Evolutionary conservation across 2,329 filamentous ascomycete genomes (phyloP), one percentile per base, ranked within the genome.

Genomic region (Thelonectria discophora): DNA sequence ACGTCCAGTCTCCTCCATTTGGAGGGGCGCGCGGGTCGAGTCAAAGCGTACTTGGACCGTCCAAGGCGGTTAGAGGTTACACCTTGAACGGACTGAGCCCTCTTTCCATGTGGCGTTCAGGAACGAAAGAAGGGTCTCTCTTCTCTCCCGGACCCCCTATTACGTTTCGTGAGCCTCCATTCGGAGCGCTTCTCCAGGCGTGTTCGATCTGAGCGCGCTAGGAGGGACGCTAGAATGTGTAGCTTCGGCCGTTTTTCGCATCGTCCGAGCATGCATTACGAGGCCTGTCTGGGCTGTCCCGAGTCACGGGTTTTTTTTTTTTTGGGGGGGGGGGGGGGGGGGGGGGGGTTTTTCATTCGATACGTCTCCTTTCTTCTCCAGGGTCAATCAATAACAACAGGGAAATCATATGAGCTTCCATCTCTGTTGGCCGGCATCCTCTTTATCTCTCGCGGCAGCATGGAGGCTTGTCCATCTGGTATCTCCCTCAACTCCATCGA

Each of bases 171-270:
- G 34, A 37, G 54, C 43, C 43, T 34, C 45, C 37, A 56, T 56
- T 50, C 54, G 24, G 18, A 34, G n/a, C 12, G 18, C 13, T 4
- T 30, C 5, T 20, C 18, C 43, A 48, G 27, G 30, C 9, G 17
- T 46, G n/a, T 21, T 3, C 18, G 43, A 18, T 17, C n/a, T 21
- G 39, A 24, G 24, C 54, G 45, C 54, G 46, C 54, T 56, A 56
- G 45, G 32, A 56, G 54, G 34, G 27, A 13, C 54, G 54, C 54
- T 50, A 43, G 24, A 37, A 9, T 9, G 2, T 24, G 45, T 56
- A 56, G 54, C 45, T 42, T 56, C 54, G 54, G 54, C 24, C n/a
- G 54, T 56, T 50, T 40, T 24, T 56, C 24, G 11, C 39, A 30
- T 24, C 27, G 20, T 48, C 46, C 24, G 37, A 30, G 43, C 17